phyloP scores from a whole-genome alignment of 2,329 filamentous ascomycete genomes.

The Ascochyta pisi region DNA sequence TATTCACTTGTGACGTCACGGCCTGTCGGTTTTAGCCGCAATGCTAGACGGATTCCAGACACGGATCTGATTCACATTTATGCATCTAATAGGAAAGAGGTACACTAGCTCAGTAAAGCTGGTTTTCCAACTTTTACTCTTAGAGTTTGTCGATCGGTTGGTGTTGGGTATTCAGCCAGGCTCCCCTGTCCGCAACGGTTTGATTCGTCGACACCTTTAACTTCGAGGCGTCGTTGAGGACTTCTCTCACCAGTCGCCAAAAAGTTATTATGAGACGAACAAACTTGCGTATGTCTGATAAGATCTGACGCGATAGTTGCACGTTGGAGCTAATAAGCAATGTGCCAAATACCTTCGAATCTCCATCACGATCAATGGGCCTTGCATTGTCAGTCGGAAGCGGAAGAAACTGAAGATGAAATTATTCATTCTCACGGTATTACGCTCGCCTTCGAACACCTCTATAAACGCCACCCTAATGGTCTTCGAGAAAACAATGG shows the following conservation, averaged over 20 bases:
- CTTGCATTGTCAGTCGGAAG: no score
- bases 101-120: neutral
- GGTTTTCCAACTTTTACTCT: neutral
- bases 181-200: neutral
- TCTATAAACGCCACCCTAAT: constrained; percentile 42
- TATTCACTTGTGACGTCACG: constrained; percentile 13
- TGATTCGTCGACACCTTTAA: constrained; percentile 9
- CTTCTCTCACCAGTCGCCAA: neutral
- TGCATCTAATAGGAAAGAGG: constrained; percentile 4
- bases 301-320: neutral
- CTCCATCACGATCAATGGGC: neutral
- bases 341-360: neutral
- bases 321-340: neutral
- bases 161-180: neutral
- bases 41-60: constrained; percentile 2
- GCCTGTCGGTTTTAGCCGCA: constrained; percentile 1
- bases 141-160: constrained; percentile 4
- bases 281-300: neutral
- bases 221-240: constrained; percentile 1
- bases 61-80: neutral
- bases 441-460: constrained; percentile 24
- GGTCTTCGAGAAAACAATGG: constrained; percentile 20
- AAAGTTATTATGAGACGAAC: neutral
- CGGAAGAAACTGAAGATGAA: neutral
- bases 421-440: constrained; percentile 11